Evolutionary conservation across 129 eudicot genomes (phyloP).

Genomic region (Ambrosia trifida): DNA sequence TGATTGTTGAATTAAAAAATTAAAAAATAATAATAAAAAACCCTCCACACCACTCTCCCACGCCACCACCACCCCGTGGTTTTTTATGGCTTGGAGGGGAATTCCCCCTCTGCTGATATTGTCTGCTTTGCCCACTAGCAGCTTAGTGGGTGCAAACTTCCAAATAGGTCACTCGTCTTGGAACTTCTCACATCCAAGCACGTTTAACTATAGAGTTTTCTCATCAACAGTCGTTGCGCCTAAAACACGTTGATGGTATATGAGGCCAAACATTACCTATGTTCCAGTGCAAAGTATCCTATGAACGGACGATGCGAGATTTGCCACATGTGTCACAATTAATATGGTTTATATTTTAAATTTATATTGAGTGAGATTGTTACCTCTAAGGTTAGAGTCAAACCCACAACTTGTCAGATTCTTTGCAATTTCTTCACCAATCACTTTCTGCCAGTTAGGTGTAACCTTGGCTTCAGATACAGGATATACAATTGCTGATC

Average conservation of each 20-base stretch:
- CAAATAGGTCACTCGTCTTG: not conserved
- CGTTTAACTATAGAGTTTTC: not conserved
- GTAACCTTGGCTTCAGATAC: slow-evolving; percentile 70
- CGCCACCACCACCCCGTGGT: no score
- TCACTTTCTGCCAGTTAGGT: slow-evolving; percentile 73
- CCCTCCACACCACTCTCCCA: no score
- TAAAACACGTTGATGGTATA: not conserved
- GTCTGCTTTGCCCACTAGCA: not conserved
- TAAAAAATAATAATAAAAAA: no score
- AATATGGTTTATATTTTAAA: not conserved
- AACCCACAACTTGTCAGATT: slow-evolving; percentile 88
- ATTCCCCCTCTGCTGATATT: not conserved
- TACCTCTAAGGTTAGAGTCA: slow-evolving; percentile 75
- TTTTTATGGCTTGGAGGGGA: no score
- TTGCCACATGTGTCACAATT: no score
- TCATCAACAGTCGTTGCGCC: not conserved
- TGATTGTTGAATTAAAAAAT: no score
- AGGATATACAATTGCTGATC: slow-evolving; percentile 88
- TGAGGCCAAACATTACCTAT: not conserved
- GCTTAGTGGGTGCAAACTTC: not conserved
- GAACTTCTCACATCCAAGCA: not conserved
- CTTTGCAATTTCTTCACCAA: slow-evolving; percentile 89
- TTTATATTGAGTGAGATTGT: slow-evolving; percentile 4
- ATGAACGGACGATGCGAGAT: not conserved
- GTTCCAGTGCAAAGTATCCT: not conserved